Conservation (phyloP, 306 rosid species). For the Dalbergia cochinchinensis region DNA sequence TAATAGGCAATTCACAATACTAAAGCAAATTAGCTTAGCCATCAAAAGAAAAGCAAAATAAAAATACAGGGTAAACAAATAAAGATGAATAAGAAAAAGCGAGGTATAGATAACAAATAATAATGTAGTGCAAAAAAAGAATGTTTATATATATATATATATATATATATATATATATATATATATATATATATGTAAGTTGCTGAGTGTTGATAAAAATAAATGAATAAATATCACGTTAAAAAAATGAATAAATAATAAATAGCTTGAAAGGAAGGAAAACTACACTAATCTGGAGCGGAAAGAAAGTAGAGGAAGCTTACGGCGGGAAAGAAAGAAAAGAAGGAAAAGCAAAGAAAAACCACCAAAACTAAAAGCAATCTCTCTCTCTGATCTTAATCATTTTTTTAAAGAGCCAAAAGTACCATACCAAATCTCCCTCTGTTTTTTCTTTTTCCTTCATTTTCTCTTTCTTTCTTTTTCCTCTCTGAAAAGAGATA, state of each 20-base stretch:
- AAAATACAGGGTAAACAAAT: too few species aligned
- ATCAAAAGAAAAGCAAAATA: too few species aligned
- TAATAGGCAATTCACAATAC: too few species aligned
- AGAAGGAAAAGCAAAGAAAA: conserved; percentile 41
- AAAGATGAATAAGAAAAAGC: not conserved
- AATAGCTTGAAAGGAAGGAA: conserved; percentile 33
- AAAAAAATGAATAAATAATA: not conserved
- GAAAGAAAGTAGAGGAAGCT: conserved; percentile 20
- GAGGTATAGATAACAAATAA: not conserved
- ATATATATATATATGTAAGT: too few species aligned
- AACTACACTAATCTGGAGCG: not conserved
- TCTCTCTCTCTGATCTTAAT: conserved; percentile 16
- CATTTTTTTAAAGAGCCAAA: conserved; percentile 39
- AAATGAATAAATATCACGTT: too few species aligned
- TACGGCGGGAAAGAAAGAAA: conserved; percentile 55
- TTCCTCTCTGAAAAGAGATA: not conserved
- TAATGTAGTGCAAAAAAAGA: too few species aligned
- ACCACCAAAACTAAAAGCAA: conserved; percentile 45
- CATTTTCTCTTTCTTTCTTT: not conserved
- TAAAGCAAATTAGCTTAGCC: too few species aligned
- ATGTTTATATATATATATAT: too few species aligned
- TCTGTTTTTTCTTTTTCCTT: not conserved
- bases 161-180: too few species aligned
- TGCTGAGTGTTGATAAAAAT: not conserved
- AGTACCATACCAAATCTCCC: conserved; percentile 34